Percentiles rank a stretch among this genome's conserved stretches.
Conservation (phyloP, 2,329 filamentous ascomycete species). For the Ophiostoma australiae region DNA sequence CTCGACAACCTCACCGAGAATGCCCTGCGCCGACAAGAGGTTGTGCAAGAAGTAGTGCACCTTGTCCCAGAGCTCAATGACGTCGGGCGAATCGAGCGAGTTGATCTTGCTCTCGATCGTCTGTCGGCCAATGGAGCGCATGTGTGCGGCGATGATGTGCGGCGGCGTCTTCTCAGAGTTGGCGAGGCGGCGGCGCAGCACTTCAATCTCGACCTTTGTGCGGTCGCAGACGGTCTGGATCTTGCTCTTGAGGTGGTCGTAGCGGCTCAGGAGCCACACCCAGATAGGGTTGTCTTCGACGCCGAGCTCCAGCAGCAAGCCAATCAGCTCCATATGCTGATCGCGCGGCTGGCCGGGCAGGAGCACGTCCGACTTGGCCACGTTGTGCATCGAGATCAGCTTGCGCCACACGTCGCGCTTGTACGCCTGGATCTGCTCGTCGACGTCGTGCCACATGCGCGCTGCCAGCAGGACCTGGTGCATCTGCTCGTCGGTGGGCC, state of each 20-base stretch:
- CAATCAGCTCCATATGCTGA: slow-evolving; percentile 84
- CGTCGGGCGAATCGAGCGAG: slow-evolving; percentile 70
- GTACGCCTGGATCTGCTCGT: slow-evolving; percentile 78
- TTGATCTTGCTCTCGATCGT: slow-evolving; percentile 53
- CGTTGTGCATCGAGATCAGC: slow-evolving; percentile 62
- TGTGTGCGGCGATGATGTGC: slow-evolving; percentile 65
- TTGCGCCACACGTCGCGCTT: slow-evolving; percentile 86
- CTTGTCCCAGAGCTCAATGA: slow-evolving; percentile 91
- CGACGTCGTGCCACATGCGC: slow-evolving; percentile 92
- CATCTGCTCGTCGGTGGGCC: slow-evolving; percentile 70
- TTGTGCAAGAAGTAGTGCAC: slow-evolving; percentile 67
- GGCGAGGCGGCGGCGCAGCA: slow-evolving; percentile 75
- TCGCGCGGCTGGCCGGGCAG: slow-evolving; percentile 51
- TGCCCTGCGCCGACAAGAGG: slow-evolving; percentile 71
- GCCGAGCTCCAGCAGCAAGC: slow-evolving; percentile 82
- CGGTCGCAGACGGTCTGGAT: slow-evolving; percentile 76
- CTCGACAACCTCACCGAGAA: slow-evolving; percentile 83
- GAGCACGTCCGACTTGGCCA: slow-evolving; percentile 33
- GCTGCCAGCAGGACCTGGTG: slow-evolving; percentile 84
- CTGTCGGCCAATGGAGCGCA: slow-evolving; percentile 68
- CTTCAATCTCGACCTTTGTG: slow-evolving; percentile 87
- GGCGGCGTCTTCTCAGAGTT: slow-evolving; percentile 60
- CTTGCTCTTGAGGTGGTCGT: slow-evolving; percentile 82
- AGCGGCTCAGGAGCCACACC: slow-evolving; percentile 88
- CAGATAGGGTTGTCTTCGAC: slow-evolving; percentile 95